Percentiles rank a stretch among this genome's conserved stretches.
phyloP scores from a whole-genome alignment of 2,329 filamentous ascomycete species.

The Hypocreales sp. region DNA sequence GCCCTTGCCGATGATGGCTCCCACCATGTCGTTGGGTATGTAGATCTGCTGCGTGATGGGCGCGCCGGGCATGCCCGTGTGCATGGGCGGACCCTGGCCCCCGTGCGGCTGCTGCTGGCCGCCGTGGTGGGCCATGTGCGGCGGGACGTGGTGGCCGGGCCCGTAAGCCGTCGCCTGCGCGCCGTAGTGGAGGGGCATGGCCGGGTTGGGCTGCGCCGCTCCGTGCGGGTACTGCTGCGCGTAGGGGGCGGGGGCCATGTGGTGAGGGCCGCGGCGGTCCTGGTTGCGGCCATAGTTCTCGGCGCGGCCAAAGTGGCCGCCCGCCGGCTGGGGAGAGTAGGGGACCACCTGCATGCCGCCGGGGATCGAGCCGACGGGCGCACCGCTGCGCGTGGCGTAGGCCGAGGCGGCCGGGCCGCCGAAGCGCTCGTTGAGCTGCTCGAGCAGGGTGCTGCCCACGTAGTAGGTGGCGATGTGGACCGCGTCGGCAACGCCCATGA shows the following conservation, averaged over 20 bases:
- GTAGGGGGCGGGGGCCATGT: constrained; percentile 61
- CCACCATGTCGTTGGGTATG: constrained; percentile 99
- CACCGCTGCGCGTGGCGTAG: constrained; percentile 88
- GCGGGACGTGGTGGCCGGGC: constrained; percentile 60
- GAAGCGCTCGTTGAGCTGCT: constrained; percentile 93
- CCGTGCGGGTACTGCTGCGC: constrained; percentile 54
- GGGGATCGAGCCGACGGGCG: constrained; percentile 82
- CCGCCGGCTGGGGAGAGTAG: constrained; percentile 84
- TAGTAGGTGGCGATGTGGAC: constrained; percentile 99
- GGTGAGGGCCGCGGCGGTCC: constrained; percentile 50
- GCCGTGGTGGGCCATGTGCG: constrained; percentile 49
- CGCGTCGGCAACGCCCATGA: constrained; percentile 93
- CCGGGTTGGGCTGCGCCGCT: constrained; percentile 41
- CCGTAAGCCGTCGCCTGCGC: constrained; percentile 62
- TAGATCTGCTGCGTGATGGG: constrained; percentile 96
- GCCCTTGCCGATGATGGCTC: constrained; percentile 96
- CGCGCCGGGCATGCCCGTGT: constrained; percentile 38
- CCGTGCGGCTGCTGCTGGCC: constrained; percentile 41
- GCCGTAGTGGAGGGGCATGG: constrained; percentile 66
- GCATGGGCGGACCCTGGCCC: constrained; percentile 60
- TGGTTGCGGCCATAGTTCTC: constrained; percentile 69
- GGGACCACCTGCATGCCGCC: constrained; percentile 99
- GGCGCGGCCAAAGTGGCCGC: constrained; percentile 81
- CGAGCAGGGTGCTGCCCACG: constrained; percentile 90
- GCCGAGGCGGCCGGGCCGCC: constrained; percentile 93